phyloP scores from a whole-genome alignment of 1,284 basidiomycete genomes.

The Papiliotrema laurentii region DNA sequence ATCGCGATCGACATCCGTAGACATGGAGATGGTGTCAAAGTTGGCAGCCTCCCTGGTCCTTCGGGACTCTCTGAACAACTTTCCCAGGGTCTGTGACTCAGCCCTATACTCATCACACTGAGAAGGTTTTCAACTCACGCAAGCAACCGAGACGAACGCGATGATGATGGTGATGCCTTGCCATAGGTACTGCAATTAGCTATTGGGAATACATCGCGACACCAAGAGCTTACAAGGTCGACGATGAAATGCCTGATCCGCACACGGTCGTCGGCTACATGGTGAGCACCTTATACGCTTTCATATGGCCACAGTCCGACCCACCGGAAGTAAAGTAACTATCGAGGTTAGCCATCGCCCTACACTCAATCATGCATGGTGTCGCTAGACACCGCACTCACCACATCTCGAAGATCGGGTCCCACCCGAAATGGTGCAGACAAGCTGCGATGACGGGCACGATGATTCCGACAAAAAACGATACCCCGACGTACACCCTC shows the following conservation, averaged over 20 bases:
- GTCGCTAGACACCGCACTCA: background rate
- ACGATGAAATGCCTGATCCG: conserved; percentile 19
- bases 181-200: conserved; percentile 17
- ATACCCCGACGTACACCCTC: conserved; percentile 3
- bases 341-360: background rate
- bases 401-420: conserved; percentile 4
- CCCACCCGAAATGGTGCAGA: conserved; percentile 4
- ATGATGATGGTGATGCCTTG: conserved; percentile 19
- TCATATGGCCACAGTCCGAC: background rate
- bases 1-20: too few relatives aligned
- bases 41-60: background rate
- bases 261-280: background rate
- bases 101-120: background rate
- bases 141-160: conserved; percentile 14
- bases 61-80: background rate
- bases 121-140: conserved; percentile 8
- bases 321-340: conserved; percentile 1
- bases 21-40: too few relatives aligned
- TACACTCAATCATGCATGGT: too few relatives aligned
- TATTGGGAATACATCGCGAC: background rate
- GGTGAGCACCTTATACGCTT: background rate
- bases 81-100: background rate
- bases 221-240: conserved; percentile 11
- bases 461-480: background rate
- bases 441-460: conserved; percentile 2